Conservation (phyloP, 495 filamentous ascomycete species). For the Aspergillus kassunensis region DNA sequence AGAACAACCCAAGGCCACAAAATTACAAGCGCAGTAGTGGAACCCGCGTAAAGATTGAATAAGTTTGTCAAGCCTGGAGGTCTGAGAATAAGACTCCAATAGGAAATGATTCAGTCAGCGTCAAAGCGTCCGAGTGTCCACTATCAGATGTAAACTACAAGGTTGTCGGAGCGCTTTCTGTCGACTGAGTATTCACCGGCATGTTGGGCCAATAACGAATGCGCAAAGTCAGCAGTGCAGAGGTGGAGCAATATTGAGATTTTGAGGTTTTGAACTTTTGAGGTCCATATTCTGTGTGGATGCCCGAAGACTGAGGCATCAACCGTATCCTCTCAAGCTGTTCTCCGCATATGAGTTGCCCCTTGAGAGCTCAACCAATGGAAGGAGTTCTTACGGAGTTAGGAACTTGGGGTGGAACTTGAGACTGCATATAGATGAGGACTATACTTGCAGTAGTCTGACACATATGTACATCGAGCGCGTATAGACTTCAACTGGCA, state of each 20-base stretch:
- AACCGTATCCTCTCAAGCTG: neutral
- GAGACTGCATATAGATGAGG: neutral
- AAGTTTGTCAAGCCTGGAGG: neutral
- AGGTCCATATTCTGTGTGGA: too few species aligned
- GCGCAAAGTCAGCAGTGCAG: neutral
- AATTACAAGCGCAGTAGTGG: neutral
- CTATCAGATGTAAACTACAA: neutral
- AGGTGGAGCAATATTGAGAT: neutral
- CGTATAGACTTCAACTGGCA: neutral
- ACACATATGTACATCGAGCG: neutral
- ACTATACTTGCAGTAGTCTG: neutral
- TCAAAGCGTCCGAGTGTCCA: constrained; percentile 1
- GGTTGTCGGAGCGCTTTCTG: neutral
- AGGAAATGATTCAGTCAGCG: constrained; percentile 2
- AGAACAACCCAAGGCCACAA: neutral
- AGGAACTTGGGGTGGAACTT: neutral
- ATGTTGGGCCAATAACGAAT: neutral
- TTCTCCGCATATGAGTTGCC: constrained; percentile 1
- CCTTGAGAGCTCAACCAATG: neutral
- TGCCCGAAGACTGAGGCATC: neutral
- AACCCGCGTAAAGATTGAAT: neutral
- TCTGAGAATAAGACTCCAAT: neutral
- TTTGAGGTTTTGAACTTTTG: neutral
- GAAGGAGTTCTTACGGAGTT: neutral
- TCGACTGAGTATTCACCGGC: neutral